Evolutionary conservation across 805 yeast genomes (phyloP).

Genomic region (Yamadazyma olivae): DNA sequence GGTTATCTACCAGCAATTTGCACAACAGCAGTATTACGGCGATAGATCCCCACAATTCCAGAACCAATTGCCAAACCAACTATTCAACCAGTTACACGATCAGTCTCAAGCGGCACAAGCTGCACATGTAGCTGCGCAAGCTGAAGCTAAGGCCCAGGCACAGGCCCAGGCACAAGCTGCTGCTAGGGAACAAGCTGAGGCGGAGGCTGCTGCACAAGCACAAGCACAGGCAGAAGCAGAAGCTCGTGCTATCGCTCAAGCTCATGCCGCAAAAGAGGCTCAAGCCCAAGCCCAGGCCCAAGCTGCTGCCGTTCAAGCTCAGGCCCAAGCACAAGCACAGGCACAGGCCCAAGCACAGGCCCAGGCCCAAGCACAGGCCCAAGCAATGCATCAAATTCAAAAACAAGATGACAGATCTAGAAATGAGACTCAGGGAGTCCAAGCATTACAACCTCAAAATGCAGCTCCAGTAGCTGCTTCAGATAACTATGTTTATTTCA

Average conservation of each 20-base stretch:
- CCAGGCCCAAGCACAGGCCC: constrained; percentile 1
- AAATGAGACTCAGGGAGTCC: constrained; percentile 1
- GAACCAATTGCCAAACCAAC: too few relatives aligned
- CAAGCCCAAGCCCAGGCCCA: constrained; percentile 7
- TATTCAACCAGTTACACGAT: constrained; percentile 4
- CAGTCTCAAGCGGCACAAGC: constrained; percentile 6
- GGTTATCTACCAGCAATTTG: constrained; percentile 14
- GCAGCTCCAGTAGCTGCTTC: background rate
- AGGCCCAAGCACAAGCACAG: background rate
- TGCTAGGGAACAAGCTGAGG: background rate
- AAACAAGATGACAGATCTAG: background rate
- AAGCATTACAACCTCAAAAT: background rate
- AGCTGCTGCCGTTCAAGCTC: constrained; percentile 8
- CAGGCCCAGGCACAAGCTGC: constrained; percentile 4
- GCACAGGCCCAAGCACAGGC: background rate
- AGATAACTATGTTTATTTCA: constrained; percentile 63
- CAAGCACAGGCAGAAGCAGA: constrained; percentile 1
- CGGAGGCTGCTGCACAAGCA: constrained; percentile 1
- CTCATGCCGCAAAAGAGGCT: constrained; percentile 3
- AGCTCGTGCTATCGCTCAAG: constrained; percentile 1
- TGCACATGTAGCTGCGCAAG: too few relatives aligned
- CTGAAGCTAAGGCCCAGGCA: constrained; percentile 6
- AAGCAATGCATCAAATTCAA: background rate
- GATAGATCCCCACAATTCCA: too few relatives aligned
- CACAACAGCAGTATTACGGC: constrained; percentile 10